Base-by-base conservation (phyloP, 1,139 yeast genomes). In the Yamadazyma siamensis region DNA sequence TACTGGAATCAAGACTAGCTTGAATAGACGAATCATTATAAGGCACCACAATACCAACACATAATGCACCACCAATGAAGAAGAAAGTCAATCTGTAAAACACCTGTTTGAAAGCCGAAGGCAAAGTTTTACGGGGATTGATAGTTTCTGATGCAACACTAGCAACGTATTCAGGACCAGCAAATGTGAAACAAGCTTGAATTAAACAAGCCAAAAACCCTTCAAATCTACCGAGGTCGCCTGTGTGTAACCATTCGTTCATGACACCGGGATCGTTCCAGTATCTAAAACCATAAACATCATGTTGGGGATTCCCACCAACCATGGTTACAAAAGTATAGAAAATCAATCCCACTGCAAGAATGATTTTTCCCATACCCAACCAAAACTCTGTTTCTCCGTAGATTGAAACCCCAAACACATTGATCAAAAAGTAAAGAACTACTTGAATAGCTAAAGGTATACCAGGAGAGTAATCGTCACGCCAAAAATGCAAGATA, bases 111-210 rank as follows among this genome's bases (percentile, higher is more conserved):
- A 82, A 78, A 29, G 94, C 94, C 52, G 75, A 77, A 44, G 91
- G 91, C 41, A 84, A 79, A 37, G 81, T 72, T 49, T 72, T 70
- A 54, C 91, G 69, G 36, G 94, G 94, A 51, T 82, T 76, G 38
- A 72, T 67, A 30, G 88, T 79, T 59, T 84, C 94, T 32, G 85
- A 84, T 42, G 84, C 84, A 11, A 86, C 80, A 47, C 82, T 75
- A 27, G 69, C 65, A 33, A 61, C 56, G 47, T 82, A 65, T 57
- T 84, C 94, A 9, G 87, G 78, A 45, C 94, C 94, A 32, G 78
- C 67, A 54, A 73, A 82, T 10, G 87, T 84, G 50, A 81, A 82
- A 13, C 81, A 78, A n/a, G 88, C 85, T 34, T 77, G 74, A 33
- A 80, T 84, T 43, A 81, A 65, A 15, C 77, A 82, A 6, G 83